Base-by-base conservation (phyloP, 129 eudicot genomes). In the Pseudognaphalium luteoalbum region DNA sequence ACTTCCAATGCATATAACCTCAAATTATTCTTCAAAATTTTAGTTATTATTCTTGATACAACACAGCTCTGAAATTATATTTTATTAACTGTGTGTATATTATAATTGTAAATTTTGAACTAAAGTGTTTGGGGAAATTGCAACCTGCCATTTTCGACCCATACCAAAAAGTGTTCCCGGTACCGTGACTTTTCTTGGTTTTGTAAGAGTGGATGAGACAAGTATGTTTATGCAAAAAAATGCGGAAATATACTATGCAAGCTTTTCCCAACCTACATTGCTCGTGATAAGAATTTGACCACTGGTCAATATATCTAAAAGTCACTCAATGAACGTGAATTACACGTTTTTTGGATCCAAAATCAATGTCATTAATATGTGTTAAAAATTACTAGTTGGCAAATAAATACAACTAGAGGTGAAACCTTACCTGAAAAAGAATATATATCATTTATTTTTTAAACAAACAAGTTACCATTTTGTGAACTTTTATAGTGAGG, bases 241-340 rank as follows among this genome's bases (percentile, higher is more conserved):
- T 9, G 14, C 7, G 47, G 3, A 2, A 8, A 39, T 39, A 9
- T 39, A 39, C 12, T 9, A 7, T 39, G 44, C 44, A 39, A 9
- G 47, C 12, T 39, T 39, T 39, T 39, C 0, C 12, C 47, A 39
- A 39, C 47, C 12, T 39, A 39, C 29, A 12, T 63, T 41, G 68
- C 20, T 63, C 8, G 16, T 4, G 29, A 63, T 29, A 63, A 32
- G 68, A 29, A 32, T 63, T 11, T 8, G 32, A 58, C 33, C 39
- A 63, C 68, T 29, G 14, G 9, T 63, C 41, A 39, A 29, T 16
- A 30, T 29, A 29, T 14, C 92, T 25, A 79, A 89, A 92, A 47
- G 96, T 92, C 92, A 92, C 89, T 44, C 62, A 25, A 25, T 15
- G 5, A 28, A 25, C 17, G 37, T 29, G 10, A 72, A 72, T 8